Evolutionary conservation across 805 yeast species (phyloP).

Genomic region (Kuraishia molischiana): DNA sequence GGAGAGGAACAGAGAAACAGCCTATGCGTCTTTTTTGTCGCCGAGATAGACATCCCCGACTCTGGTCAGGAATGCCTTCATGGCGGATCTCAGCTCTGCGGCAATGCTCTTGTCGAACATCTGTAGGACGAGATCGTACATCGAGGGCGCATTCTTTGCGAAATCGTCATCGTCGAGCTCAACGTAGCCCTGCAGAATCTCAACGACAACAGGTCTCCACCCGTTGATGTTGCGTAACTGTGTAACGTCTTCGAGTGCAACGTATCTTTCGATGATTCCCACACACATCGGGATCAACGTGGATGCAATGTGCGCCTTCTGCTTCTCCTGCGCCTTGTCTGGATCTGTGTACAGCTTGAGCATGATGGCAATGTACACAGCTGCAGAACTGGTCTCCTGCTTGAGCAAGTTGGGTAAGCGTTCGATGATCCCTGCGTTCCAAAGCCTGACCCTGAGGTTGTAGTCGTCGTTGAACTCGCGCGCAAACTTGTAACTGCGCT

Average conservation of each 20-base stretch:
- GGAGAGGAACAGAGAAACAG: no score
- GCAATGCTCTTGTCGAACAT: constrained; percentile 54
- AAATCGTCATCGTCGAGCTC: constrained; percentile 73
- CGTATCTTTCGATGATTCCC: constrained; percentile 59
- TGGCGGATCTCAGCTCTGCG: constrained; percentile 49
- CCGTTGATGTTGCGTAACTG: constrained; percentile 71
- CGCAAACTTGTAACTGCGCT: constrained; percentile 72
- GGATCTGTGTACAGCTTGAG: constrained; percentile 71
- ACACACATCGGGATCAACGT: constrained; percentile 62
- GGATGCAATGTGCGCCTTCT: constrained; percentile 40
- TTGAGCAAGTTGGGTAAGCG: constrained; percentile 84
- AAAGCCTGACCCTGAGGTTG: constrained; percentile 76
- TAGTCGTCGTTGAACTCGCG: constrained; percentile 82
- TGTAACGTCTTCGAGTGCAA: constrained; percentile 65
- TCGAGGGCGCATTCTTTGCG: constrained; percentile 40
- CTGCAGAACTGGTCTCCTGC: constrained; percentile 87
- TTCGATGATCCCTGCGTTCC: constrained; percentile 89
- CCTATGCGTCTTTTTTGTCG: constrained; percentile 8
- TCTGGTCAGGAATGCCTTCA: constrained; percentile 46
- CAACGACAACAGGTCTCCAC: constrained; percentile 90
- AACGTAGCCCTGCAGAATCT: constrained; percentile 72
- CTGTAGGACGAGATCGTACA: constrained; percentile 49
- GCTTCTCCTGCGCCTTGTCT: constrained; percentile 34
- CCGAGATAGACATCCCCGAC: constrained; percentile 31
- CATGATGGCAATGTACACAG: constrained; percentile 73